A percentile compares a stretch with the other conserved stretches of the same genome.
These are phyloP conservation scores for Lathyrus oleraceus DNA, from an alignment of 306 rosid genomes.

Conservation along the genomic window DNA sequence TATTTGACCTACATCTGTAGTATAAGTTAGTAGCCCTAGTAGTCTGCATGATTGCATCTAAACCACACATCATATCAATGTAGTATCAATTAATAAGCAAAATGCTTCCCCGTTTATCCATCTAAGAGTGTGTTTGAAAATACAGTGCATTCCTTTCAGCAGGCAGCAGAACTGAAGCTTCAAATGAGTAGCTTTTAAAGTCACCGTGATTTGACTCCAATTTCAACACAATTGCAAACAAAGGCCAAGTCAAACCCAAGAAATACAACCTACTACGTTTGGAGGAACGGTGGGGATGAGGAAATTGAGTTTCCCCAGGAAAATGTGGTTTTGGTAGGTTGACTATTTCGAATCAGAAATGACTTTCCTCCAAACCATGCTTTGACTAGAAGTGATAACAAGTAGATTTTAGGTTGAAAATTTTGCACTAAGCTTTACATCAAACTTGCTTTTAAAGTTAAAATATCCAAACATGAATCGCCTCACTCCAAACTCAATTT, in stretches of 20 bases:
- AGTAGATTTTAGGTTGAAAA: background rate
- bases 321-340: background rate
- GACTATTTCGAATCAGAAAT: background rate
- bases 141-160: background rate
- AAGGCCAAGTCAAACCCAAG: background rate
- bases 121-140: background rate
- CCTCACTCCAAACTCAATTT: background rate
- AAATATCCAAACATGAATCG: background rate
- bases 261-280: background rate
- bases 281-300: background rate
- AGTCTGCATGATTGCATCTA: background rate
- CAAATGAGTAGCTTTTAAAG: constrained; percentile 1
- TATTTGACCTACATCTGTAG: background rate
- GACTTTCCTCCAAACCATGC: background rate
- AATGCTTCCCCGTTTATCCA: background rate
- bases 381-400: background rate
- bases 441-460: background rate
- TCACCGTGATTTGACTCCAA: background rate
- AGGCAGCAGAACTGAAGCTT: background rate
- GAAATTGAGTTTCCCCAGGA: background rate
- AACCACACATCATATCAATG: background rate
- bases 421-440: background rate
- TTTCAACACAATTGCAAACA: background rate
- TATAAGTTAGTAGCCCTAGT: background rate
- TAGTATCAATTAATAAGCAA: no score